Evolutionary conservation across 352 stramenopile genomes (phyloP).

Genomic region (Globisporangium nagaii): DNA sequence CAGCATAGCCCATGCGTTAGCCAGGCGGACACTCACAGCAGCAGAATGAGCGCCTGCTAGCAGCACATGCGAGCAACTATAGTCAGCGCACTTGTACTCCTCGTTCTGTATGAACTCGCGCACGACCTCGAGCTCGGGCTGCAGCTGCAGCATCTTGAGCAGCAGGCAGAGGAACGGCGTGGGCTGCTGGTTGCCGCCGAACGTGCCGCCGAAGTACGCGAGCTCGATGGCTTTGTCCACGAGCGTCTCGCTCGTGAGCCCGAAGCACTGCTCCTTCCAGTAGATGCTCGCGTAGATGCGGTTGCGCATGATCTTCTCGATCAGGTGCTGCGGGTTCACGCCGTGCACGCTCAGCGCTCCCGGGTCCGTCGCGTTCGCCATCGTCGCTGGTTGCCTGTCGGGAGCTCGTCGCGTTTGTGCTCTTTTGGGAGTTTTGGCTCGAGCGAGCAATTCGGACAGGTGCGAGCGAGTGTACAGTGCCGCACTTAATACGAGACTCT

Average conservation of each 20-base stretch:
- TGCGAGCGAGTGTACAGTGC: not conserved
- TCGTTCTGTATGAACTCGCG: slow-evolving; percentile 94
- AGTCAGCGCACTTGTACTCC: slow-evolving; percentile 96
- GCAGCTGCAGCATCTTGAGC: slow-evolving; percentile 98
- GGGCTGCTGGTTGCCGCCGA: slow-evolving; percentile 93
- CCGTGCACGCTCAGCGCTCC: slow-evolving; percentile 90
- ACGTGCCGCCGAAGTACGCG: slow-evolving; percentile 89
- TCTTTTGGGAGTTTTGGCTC: not conserved
- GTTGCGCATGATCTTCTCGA: slow-evolving; percentile 98
- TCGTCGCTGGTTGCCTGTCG: slow-evolving; percentile 1
- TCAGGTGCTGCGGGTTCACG: slow-evolving; percentile 96
- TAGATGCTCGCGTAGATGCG: slow-evolving; percentile 94
- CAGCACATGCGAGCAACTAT: slow-evolving; percentile 1
- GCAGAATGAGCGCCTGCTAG: too few species aligned
- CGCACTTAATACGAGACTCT: not conserved
- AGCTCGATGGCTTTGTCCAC: slow-evolving; percentile 96
- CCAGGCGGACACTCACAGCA: too few species aligned
- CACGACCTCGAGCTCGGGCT: slow-evolving; percentile 95
- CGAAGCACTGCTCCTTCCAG: slow-evolving; percentile 99
- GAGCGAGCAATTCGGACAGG: not conserved
- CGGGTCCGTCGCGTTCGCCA: slow-evolving; percentile 90
- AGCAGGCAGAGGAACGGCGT: slow-evolving; percentile 97
- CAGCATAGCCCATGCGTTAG: not conserved
- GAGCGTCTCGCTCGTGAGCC: slow-evolving; percentile 93
- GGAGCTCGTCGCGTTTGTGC: not conserved